A percentile compares a stretch with the other conserved stretches of the same genome.
These are phyloP conservation scores for Coemansia sp. DNA, from an alignment of 192 early-diverging fungal genomes.

Conservation along the genomic window DNA sequence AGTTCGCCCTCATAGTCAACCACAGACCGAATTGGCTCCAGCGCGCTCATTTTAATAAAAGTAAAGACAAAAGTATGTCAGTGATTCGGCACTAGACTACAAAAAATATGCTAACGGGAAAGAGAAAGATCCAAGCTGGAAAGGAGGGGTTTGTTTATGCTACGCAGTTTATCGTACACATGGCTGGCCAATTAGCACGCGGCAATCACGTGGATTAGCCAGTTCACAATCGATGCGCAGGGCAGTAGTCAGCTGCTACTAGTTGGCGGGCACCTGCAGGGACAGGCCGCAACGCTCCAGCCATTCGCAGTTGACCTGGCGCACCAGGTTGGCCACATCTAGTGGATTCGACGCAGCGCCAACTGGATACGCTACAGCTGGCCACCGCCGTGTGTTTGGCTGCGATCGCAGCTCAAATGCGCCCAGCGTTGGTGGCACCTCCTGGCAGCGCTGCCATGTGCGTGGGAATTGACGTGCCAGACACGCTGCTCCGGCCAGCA, in stretches of 20 bases:
- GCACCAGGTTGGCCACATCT: conserved; percentile 50
- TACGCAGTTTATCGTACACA: not conserved
- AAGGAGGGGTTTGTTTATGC: not conserved
- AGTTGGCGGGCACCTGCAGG: conserved; percentile 19
- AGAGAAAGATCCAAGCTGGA: too few relatives aligned
- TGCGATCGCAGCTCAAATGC: conserved; percentile 41
- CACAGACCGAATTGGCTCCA: conserved; percentile 42
- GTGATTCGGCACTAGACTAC: not conserved
- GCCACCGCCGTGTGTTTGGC: conserved; percentile 33
- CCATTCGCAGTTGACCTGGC: conserved; percentile 44
- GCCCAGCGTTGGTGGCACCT: not conserved
- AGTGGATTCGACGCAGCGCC: conserved; percentile 47
- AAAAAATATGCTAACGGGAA: not conserved
- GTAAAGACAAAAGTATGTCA: not conserved
- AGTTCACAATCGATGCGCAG: too few relatives aligned
- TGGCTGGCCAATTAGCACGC: too few relatives aligned
- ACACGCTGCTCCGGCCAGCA: conserved; percentile 20
- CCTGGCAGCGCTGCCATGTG: conserved; percentile 41
- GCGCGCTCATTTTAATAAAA: conserved; percentile 39
- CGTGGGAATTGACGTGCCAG: conserved; percentile 36
- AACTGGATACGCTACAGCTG: conserved; percentile 40
- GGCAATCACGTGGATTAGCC: too few relatives aligned
- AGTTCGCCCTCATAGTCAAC: conserved; percentile 50
- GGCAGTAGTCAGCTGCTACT: too few relatives aligned
- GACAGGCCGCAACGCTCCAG: conserved; percentile 26